A percentile compares a stretch with the other conserved stretches of the same genome.
These are phyloP conservation scores for Diddensiella transvaalensis DNA, from an alignment of 805 yeast species.

Conservation along the genomic window DNA sequence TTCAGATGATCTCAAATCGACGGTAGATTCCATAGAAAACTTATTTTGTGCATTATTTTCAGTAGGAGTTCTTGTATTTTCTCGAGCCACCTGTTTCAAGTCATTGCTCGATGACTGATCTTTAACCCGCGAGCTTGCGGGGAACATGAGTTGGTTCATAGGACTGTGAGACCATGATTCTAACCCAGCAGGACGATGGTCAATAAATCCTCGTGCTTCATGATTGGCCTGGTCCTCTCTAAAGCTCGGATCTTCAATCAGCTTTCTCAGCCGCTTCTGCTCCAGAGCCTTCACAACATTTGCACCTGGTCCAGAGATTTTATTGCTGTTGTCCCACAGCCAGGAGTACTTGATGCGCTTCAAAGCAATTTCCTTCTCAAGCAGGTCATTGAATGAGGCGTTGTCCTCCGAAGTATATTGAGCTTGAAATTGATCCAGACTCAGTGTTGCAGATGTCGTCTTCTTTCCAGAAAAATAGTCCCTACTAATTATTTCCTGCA, in stretches of 20 bases:
- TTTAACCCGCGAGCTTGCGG: not conserved
- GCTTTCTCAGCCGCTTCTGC: not conserved
- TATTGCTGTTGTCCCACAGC: slow-evolving; percentile 21
- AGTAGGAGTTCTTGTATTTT: not conserved
- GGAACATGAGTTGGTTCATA: not conserved
- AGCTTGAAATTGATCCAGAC: slow-evolving; percentile 27
- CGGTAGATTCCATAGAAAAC: too few species aligned
- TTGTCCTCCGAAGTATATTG: slow-evolving; percentile 32
- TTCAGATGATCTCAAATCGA: too few species aligned
- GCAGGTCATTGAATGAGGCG: slow-evolving; percentile 26
- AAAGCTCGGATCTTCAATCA: not conserved
- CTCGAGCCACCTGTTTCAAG: not conserved
- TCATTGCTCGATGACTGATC: not conserved
- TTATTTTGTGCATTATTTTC: too few species aligned
- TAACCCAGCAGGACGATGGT: not conserved
- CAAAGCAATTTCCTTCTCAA: slow-evolving; percentile 22
- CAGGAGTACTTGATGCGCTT: slow-evolving; percentile 22
- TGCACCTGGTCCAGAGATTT: slow-evolving; percentile 1
- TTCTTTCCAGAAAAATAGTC: slow-evolving; percentile 15
- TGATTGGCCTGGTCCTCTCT: not conserved
- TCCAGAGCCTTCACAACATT: not conserved
- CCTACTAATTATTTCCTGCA: slow-evolving; percentile 24
- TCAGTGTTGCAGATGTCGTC: slow-evolving; percentile 3
- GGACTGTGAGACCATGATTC: not conserved
- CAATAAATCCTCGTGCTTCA: not conserved